Evolutionary conservation across 768 basidiomycete species (phyloP).

Genomic region (Lactifluus volemus): DNA sequence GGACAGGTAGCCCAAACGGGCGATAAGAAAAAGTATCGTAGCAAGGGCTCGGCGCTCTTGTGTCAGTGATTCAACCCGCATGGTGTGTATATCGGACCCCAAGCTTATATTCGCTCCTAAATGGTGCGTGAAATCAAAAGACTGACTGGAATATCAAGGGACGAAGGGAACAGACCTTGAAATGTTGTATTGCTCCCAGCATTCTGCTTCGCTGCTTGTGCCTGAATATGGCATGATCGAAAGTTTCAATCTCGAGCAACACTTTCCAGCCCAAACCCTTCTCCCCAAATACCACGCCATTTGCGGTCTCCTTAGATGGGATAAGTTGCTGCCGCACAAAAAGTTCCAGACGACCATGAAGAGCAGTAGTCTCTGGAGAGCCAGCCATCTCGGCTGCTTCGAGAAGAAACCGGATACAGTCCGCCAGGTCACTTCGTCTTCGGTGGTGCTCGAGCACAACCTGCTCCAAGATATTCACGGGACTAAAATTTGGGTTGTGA

Average conservation of each 20-base stretch:
- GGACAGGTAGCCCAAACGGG: slow-evolving; percentile 52
- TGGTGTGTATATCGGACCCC: slow-evolving; percentile 57
- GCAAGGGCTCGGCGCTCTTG: slow-evolving; percentile 66
- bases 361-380: slow-evolving; percentile 34
- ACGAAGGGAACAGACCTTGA: slow-evolving; percentile 37
- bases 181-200: slow-evolving; percentile 53
- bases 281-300: slow-evolving; percentile 24
- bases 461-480: slow-evolving; percentile 51
- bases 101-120: slow-evolving; percentile 39
- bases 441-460: slow-evolving; percentile 61
- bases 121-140: not conserved
- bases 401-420: slow-evolving; percentile 61
- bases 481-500: slow-evolving; percentile 53
- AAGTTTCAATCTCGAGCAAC: slow-evolving; percentile 53
- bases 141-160: not conserved
- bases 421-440: slow-evolving; percentile 59
- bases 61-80: slow-evolving; percentile 63
- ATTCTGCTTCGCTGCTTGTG: slow-evolving; percentile 50
- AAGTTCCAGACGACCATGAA: slow-evolving; percentile 42
- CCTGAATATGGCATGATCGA: slow-evolving; percentile 46
- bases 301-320: slow-evolving; percentile 27
- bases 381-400: slow-evolving; percentile 49
- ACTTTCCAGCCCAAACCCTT: slow-evolving; percentile 45
- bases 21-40: slow-evolving; percentile 51
- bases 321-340: slow-evolving; percentile 53